A percentile compares a stretch with the other conserved stretches of the same genome.
Conservation (phyloP, 169 alveolate genomes). For the Amoebophrya sp. region DNA sequence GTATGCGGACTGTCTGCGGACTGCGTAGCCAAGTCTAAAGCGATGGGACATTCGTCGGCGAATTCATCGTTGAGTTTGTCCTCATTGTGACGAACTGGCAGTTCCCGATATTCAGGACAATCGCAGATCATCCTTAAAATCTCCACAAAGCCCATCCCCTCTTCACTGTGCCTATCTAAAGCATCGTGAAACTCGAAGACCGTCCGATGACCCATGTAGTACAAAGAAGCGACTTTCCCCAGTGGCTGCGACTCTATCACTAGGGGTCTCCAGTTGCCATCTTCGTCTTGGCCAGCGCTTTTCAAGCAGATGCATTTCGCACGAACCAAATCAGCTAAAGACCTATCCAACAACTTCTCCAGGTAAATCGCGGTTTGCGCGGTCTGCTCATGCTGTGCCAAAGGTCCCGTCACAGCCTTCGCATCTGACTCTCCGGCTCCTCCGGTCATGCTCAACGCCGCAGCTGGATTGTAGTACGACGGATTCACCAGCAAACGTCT, state of each 20-base stretch:
- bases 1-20: constrained; percentile 52
- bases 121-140: constrained; percentile 40
- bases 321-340: constrained; percentile 41
- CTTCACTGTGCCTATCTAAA: neutral
- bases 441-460: neutral
- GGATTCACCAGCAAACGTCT: constrained; percentile 55
- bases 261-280: constrained; percentile 29
- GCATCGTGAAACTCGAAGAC: constrained; percentile 39
- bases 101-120: constrained; percentile 38
- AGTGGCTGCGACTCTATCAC: constrained; percentile 36
- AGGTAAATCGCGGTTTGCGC: constrained; percentile 42
- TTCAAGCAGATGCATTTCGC: constrained; percentile 41
- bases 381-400: neutral
- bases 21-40: constrained; percentile 44
- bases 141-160: constrained; percentile 39
- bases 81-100: constrained; percentile 53
- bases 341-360: constrained; percentile 44
- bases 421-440: neutral
- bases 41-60: constrained; percentile 46
- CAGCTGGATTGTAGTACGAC: constrained; percentile 49
- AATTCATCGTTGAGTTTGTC: constrained; percentile 51
- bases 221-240: constrained; percentile 19
- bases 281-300: constrained; percentile 30
- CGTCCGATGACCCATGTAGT: constrained; percentile 36
- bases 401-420: neutral